Conservation (phyloP, 192 early-diverging fungal species). For the Gryganskiella cystojenkinii region DNA sequence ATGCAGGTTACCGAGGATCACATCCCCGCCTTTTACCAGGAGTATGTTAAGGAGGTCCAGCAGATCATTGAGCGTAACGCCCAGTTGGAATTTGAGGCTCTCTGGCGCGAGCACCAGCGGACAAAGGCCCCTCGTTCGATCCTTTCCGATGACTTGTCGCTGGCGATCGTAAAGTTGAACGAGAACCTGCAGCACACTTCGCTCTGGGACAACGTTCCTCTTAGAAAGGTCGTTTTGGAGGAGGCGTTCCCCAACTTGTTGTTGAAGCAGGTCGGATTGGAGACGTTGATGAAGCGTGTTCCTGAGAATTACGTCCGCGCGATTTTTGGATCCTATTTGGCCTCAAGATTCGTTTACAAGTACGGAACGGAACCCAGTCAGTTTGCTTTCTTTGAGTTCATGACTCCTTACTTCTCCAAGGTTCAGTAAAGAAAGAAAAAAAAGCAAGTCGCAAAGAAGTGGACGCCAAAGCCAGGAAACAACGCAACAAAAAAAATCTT, state of each 20-base stretch:
- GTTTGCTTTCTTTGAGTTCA: conserved; percentile 99
- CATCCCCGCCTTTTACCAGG: conserved; percentile 90
- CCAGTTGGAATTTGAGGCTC: conserved; percentile 92
- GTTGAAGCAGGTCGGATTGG: conserved; percentile 87
- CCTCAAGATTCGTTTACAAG: conserved; percentile 96
- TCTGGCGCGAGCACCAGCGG: conserved; percentile 90
- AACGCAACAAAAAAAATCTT: too few relatives aligned
- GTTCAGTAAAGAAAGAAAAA: conserved; percentile 14
- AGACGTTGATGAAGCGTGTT: conserved; percentile 86
- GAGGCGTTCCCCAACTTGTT: conserved; percentile 95
- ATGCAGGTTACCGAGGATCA: conserved; percentile 88
- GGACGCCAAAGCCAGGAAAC: too few relatives aligned
- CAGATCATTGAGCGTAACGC: conserved; percentile 94
- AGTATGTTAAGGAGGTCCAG: conserved; percentile 94
- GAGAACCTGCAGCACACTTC: conserved; percentile 90
- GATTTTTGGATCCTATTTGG: conserved; percentile 97
- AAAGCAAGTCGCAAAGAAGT: too few relatives aligned
- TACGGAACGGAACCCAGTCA: conserved; percentile 94
- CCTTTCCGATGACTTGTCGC: conserved; percentile 89
- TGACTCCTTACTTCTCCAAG: conserved; percentile 67
- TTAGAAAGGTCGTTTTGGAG: conserved; percentile 84
- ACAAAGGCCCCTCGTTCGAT: conserved; percentile 85
- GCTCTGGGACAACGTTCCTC: conserved; percentile 90
- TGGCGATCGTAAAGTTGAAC: conserved; percentile 93
- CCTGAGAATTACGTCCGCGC: conserved; percentile 96